phyloP scores from a whole-genome alignment of 306 rosid genomes.

The Corylus avellana region DNA sequence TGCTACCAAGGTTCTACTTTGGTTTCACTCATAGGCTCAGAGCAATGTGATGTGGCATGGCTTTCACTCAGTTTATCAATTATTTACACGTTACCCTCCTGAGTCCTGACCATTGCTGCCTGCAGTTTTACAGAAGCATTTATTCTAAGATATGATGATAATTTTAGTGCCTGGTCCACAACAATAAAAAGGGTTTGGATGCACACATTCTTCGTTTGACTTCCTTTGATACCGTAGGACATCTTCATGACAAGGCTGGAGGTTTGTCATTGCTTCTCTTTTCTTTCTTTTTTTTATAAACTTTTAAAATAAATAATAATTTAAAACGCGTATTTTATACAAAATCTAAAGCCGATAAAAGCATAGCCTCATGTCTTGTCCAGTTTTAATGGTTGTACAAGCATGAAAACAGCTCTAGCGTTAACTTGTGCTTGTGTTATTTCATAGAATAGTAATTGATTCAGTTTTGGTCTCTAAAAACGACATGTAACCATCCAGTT shows the following conservation, averaged over 20 bases:
- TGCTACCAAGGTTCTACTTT: neutral
- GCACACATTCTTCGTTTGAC: slow-evolving; percentile 1
- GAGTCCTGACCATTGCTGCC: neutral
- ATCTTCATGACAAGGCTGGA: neutral
- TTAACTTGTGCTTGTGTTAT: neutral
- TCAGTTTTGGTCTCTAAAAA: neutral
- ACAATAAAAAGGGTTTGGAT: slow-evolving; percentile 10
- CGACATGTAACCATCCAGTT: neutral
- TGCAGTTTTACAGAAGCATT: slow-evolving; percentile 14
- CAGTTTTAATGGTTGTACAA: neutral
- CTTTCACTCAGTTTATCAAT: neutral
- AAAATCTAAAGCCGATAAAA: neutral
- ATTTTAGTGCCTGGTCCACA: slow-evolving; percentile 12
- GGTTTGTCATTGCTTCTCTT: neutral
- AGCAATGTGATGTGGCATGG: neutral
- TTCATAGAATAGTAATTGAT: neutral
- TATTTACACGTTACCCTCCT: neutral
- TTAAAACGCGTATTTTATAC: no score
- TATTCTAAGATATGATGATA: slow-evolving; percentile 6
- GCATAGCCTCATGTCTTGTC: neutral
- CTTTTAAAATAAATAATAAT: no score
- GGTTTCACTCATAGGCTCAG: neutral
- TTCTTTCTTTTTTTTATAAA: no score
- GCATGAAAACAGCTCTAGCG: neutral
- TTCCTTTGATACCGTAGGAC: neutral